phyloP scores from a whole-genome alignment of 805 yeast species.

The Yarrowia osloensis region DNA sequence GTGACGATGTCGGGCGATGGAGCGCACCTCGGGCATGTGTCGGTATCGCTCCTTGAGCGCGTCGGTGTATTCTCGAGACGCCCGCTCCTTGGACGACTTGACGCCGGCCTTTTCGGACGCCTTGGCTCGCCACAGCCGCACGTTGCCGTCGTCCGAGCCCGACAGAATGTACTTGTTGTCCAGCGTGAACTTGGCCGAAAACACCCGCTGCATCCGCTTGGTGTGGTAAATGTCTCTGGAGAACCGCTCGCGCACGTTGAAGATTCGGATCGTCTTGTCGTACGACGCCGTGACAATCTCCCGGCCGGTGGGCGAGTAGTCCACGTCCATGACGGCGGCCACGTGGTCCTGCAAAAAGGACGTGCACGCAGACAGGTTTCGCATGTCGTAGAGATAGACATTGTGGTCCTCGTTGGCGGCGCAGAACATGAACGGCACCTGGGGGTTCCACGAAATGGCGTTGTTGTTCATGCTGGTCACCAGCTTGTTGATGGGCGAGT shows the following conservation, averaged over 20 bases:
- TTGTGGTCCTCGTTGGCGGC: slow-evolving; percentile 94
- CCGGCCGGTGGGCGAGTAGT: slow-evolving; percentile 95
- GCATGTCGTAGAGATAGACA: slow-evolving; percentile 93
- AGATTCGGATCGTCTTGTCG: slow-evolving; percentile 88
- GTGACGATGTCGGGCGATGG: slow-evolving; percentile 91
- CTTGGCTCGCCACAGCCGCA: slow-evolving; percentile 87
- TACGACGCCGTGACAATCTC: slow-evolving; percentile 94
- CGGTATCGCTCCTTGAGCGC: slow-evolving; percentile 90
- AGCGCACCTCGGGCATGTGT: slow-evolving; percentile 92
- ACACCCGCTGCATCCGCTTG: slow-evolving; percentile 94
- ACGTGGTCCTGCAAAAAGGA: slow-evolving; percentile 95
- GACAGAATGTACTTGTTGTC: slow-evolving; percentile 84
- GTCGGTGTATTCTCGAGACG: slow-evolving; percentile 78
- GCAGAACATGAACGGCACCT: slow-evolving; percentile 94
- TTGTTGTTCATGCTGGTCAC: slow-evolving; percentile 81
- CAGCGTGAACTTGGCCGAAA: slow-evolving; percentile 79
- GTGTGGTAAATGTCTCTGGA: slow-evolving; percentile 95
- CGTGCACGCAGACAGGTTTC: slow-evolving; percentile 77
- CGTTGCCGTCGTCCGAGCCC: slow-evolving; percentile 96
- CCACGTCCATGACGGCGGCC: slow-evolving; percentile 91
- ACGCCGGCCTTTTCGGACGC: slow-evolving; percentile 84
- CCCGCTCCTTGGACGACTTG: slow-evolving; percentile 74
- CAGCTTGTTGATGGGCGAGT: slow-evolving; percentile 88
- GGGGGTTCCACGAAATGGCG: slow-evolving; percentile 92
- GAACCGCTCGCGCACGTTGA: slow-evolving; percentile 76